phyloP scores from a whole-genome alignment of 805 yeast species.

The Hagleromyces aurorensis region DNA sequence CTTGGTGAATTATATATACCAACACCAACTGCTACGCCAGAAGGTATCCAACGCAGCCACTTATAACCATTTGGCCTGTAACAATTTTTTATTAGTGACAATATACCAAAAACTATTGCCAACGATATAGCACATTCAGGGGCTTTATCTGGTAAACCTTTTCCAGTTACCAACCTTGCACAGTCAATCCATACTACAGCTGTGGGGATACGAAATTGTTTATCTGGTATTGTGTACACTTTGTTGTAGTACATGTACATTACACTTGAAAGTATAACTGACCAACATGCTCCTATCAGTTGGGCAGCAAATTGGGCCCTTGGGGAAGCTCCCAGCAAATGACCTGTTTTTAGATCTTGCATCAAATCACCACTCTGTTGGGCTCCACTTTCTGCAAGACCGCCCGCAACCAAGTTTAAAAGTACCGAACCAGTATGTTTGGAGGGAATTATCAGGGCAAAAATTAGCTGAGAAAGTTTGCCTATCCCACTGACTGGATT shows the following conservation, averaged over 20 bases:
- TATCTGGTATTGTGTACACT: conserved; percentile 80
- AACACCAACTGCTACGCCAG: conserved; percentile 95
- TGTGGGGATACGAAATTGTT: conserved; percentile 81
- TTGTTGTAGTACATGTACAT: conserved; percentile 77
- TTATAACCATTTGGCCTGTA: conserved; percentile 38
- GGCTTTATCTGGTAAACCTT: conserved; percentile 80
- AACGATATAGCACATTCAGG: conserved; percentile 49
- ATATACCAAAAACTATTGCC: conserved; percentile 59
- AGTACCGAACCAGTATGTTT: conserved; percentile 73
- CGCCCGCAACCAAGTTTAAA: conserved; percentile 88
- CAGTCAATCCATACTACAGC: conserved; percentile 97
- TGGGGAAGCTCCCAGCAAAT: conserved; percentile 85
- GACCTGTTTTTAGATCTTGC: conserved; percentile 96
- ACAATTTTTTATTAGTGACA: conserved; percentile 57
- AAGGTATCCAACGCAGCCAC: conserved; percentile 55
- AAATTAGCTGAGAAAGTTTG: conserved; percentile 79
- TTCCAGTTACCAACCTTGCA: conserved; percentile 84
- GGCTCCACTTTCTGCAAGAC: conserved; percentile 97
- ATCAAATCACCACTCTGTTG: conserved; percentile 97
- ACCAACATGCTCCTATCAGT: conserved; percentile 78
- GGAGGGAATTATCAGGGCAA: conserved; percentile 73
- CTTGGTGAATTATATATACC: conserved; percentile 93
- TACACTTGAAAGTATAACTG: conserved; percentile 67
- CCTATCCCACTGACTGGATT: conserved; percentile 98
- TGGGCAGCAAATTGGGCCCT: conserved; percentile 89